A percentile compares a stretch with the other conserved stretches of the same genome.
These are phyloP conservation scores for Gaeumannomyces tritici DNA, from an alignment of 2,329 filamentous ascomycete species.

Conservation along the genomic window DNA sequence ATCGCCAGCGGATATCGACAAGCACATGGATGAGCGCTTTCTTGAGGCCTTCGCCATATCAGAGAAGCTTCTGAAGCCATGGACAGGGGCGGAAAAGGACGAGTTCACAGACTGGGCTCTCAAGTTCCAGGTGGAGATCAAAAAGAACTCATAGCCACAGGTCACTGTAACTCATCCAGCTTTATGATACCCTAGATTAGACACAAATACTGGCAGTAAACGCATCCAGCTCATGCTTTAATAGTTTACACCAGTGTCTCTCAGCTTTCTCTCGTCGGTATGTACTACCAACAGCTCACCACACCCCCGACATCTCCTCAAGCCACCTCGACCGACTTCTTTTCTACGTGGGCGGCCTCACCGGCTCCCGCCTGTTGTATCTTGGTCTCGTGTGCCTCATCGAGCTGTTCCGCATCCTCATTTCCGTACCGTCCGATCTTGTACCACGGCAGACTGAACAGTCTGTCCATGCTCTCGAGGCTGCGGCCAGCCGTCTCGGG, in stretches of 20 bases:
- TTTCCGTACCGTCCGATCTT: conserved; percentile 53
- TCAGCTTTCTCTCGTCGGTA: too few species aligned
- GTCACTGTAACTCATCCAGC: background rate
- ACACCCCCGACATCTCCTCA: background rate
- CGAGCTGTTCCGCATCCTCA: conserved; percentile 36
- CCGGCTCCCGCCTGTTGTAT: background rate
- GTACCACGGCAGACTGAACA: conserved; percentile 57
- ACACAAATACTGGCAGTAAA: background rate
- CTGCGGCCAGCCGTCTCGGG: conserved; percentile 39
- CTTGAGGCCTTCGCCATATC: conserved; percentile 46
- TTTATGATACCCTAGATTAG: background rate
- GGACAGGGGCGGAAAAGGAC: conserved; percentile 53
- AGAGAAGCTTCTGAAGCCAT: conserved; percentile 46
- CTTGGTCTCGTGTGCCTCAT: conserved; percentile 24
- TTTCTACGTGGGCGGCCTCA: background rate
- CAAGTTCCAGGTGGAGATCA: conserved; percentile 29
- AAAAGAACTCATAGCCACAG: background rate
- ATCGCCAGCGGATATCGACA: conserved; percentile 48
- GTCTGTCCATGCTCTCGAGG: conserved; percentile 8
- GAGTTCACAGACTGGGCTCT: conserved; percentile 72
- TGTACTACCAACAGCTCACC: background rate
- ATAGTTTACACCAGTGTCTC: too few species aligned
- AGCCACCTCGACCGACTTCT: background rate
- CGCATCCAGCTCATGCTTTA: too few species aligned
- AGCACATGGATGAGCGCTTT: conserved; percentile 49